A percentile compares a stretch with the other conserved stretches of the same genome.
phyloP scores from a whole-genome alignment of 2,329 filamentous ascomycete genomes.

The Lasiodiplodia gonubiensis region DNA sequence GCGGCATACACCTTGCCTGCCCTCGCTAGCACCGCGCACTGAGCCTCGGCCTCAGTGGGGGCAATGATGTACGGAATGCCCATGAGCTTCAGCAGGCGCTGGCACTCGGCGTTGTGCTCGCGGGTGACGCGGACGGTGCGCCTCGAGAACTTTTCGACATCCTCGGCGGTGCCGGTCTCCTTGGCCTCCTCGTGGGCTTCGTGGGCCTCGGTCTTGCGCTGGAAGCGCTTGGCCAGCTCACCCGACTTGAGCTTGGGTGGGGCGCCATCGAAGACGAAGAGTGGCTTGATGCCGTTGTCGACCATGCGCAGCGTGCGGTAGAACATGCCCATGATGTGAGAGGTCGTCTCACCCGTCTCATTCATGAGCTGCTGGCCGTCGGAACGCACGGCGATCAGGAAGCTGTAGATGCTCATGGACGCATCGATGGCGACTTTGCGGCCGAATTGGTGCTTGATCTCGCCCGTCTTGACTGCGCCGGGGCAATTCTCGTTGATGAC shows the following conservation, averaged over 20 bases:
- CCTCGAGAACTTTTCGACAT: constrained; percentile 97
- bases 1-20: constrained; percentile 96
- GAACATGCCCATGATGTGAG: constrained; percentile 99
- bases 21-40: constrained; percentile 87
- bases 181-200: constrained; percentile 94
- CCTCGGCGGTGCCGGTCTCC: constrained; percentile 93
- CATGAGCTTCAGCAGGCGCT: constrained; percentile 89
- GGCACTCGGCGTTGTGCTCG: constrained; percentile 96
- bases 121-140: constrained; percentile 92
- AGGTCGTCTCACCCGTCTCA: constrained; percentile 94
- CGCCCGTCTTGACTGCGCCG: constrained; percentile 92
- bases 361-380: constrained; percentile 96
- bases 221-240: constrained; percentile 93
- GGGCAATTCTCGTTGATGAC: constrained; percentile 78
- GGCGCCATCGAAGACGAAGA: constrained; percentile 97
- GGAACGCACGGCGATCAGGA: constrained; percentile 95
- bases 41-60: constrained; percentile 95
- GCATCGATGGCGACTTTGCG: constrained; percentile 93
- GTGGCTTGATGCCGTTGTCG: constrained; percentile 97
- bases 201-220: constrained; percentile 89
- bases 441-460: constrained; percentile 99
- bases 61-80: constrained; percentile 94
- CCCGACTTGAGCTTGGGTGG: constrained; percentile 97
- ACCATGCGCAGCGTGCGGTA: constrained; percentile 98
- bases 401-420: constrained; percentile 99